Percentiles rank a stretch among this genome's conserved stretches.
phyloP scores from a whole-genome alignment of 768 basidiomycete species.

The Infundibulicybe gibba region DNA sequence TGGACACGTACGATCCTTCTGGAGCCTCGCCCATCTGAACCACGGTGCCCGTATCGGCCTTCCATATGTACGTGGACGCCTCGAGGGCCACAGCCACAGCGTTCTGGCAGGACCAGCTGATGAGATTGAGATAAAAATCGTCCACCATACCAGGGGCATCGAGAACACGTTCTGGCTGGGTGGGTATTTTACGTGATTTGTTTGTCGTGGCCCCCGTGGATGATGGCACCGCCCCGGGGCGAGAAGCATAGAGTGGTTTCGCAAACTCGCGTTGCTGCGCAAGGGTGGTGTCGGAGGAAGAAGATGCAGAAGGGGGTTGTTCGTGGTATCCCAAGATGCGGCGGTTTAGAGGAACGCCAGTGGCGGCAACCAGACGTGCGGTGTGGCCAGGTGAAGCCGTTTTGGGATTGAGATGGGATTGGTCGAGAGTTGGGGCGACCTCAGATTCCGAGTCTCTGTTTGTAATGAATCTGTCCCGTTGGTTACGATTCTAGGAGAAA shows the following conservation, averaged over 20 bases:
- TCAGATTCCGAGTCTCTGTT: constrained; percentile 46
- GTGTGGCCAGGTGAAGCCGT: constrained; percentile 73
- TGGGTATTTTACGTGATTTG: constrained; percentile 80
- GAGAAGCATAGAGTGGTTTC: constrained; percentile 66
- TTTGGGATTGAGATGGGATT: constrained; percentile 54
- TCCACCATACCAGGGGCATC: constrained; percentile 93
- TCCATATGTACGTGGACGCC: constrained; percentile 90
- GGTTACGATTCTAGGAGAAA: constrained; percentile 27
- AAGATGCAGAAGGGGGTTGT: constrained; percentile 67
- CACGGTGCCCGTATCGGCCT: constrained; percentile 86
- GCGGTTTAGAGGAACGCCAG: constrained; percentile 72
- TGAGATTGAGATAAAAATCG: constrained; percentile 95
- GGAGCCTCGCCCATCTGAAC: constrained; percentile 71
- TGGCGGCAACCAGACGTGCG: constrained; percentile 70
- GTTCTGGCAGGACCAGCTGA: constrained; percentile 87
- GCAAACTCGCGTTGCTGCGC: constrained; percentile 76
- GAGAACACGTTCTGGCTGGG: constrained; percentile 87
- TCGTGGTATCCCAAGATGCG: constrained; percentile 90
- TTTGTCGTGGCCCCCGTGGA: constrained; percentile 62
- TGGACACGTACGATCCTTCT: constrained; percentile 71
- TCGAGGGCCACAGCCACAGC: constrained; percentile 88
- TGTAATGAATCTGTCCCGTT: constrained; percentile 73
- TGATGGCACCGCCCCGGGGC: constrained; percentile 57
- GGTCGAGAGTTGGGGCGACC: constrained; percentile 62
- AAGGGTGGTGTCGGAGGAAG: constrained; percentile 70